phyloP scores from a whole-genome alignment of 768 basidiomycete species.

The Kondoa malvinella region DNA sequence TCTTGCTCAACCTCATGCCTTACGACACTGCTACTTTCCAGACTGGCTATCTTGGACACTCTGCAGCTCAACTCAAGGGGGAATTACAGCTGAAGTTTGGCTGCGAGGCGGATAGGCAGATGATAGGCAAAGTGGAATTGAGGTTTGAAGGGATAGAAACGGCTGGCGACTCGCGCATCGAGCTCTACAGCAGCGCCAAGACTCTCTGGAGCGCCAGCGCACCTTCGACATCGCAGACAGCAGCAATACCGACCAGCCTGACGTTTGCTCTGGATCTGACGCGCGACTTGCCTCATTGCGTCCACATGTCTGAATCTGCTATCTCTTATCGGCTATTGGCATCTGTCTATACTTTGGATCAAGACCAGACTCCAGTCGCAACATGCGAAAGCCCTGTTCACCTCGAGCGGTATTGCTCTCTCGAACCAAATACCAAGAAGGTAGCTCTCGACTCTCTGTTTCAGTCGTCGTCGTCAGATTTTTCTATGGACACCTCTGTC shows the following conservation, averaged over 20 bases:
- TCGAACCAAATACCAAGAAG: not conserved
- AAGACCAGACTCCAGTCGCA: not conserved
- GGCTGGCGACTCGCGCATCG: not conserved
- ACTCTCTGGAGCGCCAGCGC: not conserved
- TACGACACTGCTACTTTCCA: not conserved
- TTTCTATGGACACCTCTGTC: not conserved
- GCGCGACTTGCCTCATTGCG: slow-evolving; percentile 63
- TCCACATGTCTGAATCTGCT: slow-evolving; percentile 57
- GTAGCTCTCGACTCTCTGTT: not conserved
- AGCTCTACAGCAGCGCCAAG: not conserved
- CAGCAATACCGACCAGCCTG: slow-evolving; percentile 43
- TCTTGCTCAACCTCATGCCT: not conserved
- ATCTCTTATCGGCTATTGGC: slow-evolving; percentile 55
- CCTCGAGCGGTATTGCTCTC: not conserved
- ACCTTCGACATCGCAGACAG: slow-evolving; percentile 1
- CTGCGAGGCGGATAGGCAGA: not conserved
- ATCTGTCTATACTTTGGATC: slow-evolving; percentile 39
- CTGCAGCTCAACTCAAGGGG: not conserved
- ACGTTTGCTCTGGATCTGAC: slow-evolving; percentile 69
- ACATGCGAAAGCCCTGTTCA: not conserved
- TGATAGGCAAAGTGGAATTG: not conserved
- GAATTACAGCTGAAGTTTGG: not conserved
- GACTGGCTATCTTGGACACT: not conserved
- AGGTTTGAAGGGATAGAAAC: not conserved
- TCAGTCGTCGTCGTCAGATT: not conserved